Conservation (phyloP, 306 rosid species). For the Arachis hypogaea region DNA sequence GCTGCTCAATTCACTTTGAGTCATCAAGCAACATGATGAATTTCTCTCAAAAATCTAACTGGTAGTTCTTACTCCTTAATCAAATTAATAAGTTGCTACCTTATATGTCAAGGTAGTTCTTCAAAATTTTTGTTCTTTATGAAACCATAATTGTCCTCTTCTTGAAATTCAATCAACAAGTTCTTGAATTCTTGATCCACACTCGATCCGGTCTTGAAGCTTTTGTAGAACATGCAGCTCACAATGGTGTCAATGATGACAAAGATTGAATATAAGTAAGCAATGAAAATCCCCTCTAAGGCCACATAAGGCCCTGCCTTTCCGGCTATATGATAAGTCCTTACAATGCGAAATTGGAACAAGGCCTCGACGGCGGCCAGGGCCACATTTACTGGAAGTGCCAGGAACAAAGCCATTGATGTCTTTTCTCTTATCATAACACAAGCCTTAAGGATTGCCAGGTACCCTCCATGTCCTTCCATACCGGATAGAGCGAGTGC, state of each 20-base stretch:
- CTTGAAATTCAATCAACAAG: conserved; percentile 36
- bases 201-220: conserved; percentile 47
- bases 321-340: conserved; percentile 45
- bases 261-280: conserved; percentile 77
- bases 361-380: conserved; percentile 80
- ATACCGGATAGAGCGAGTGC: conserved; percentile 72
- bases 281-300: conserved; percentile 71
- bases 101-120: conserved; percentile 47
- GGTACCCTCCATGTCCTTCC: conserved; percentile 69
- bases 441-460: conserved; percentile 74
- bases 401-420: conserved; percentile 71
- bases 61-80: conserved; percentile 8
- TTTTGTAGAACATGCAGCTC: conserved; percentile 68
- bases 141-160: conserved; percentile 41
- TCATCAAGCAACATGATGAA: conserved; percentile 39
- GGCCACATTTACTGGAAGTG: conserved; percentile 70
- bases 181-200: conserved; percentile 33
- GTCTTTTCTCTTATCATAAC: conserved; percentile 69
- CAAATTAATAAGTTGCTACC: conserved; percentile 25
- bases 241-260: conserved; percentile 74
- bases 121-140: conserved; percentile 41
- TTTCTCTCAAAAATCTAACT: conserved; percentile 27
- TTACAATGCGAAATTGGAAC: conserved; percentile 76
- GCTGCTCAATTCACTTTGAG: conserved; percentile 40
- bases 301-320: conserved; percentile 47